Evolutionary conservation across 208 protist species (phyloP), one percentile per base, ranked within the genome.

Genomic region (Trypanosoma mega): DNA sequence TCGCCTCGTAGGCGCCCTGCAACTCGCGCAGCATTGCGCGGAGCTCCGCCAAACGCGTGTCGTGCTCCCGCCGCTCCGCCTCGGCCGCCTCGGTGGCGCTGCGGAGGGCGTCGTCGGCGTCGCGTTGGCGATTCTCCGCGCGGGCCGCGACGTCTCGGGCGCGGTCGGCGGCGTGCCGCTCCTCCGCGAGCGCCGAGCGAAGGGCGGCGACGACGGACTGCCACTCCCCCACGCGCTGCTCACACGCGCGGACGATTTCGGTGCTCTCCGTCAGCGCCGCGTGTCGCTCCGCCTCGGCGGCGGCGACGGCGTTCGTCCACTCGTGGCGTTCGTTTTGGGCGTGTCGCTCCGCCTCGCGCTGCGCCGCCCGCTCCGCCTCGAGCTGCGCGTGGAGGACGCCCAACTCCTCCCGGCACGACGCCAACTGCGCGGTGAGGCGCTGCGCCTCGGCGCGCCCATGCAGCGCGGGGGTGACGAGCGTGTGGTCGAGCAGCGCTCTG

Each of bases 141-240:
- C 66, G 53, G 45, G 78, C 70, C 27, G 72, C 71, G 18, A 59
- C 68, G 21, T 73, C 54, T 5, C 73, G 72, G 50, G 76, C 80
- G 18, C 48, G 12, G 50, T 88, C 85, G 6, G 81, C 68, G 63
- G 62, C 80, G 20, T 51, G 47, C 21, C 68, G 75, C 48, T 88
- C 85, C 60, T 92, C 85, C 24, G 79, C 77, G 9, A 88, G 56
- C 0, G 81, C 72, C 27, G 59, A 36, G 16, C 79, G 80, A 20
- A 92, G 68, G 24, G 81, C 85, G 7, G 55, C 55, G 39, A 88
- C 70, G 47, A 82, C 74, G 1, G 72, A 62, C 51, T 92, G 75
- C 71, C 85, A 78, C 57, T 92, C 80, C 34, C 55, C 67, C 12
- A 92, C 52, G 14, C 79, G 80, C 3, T 50, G 58, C 47, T 80